Percentiles rank a stretch among this genome's conserved stretches.
Evolutionary conservation across 2,329 filamentous ascomycete species (phyloP).

Genomic region (Aciculosporium take): DNA sequence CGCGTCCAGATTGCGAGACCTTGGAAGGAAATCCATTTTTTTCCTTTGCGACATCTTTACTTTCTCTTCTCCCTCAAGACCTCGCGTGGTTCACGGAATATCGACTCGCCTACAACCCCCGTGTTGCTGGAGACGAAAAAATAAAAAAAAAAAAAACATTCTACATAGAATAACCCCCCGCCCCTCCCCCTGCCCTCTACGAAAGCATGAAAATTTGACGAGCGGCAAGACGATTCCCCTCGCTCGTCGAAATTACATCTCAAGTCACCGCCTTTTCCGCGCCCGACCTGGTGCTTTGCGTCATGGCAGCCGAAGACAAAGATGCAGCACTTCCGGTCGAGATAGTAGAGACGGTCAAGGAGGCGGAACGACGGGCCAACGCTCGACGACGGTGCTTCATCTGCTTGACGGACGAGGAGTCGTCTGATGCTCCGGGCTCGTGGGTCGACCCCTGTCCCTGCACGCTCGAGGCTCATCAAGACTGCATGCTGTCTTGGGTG

Average conservation of each 20-base stretch:
- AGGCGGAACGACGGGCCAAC: constrained; percentile 11
- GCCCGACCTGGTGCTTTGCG: too few species aligned
- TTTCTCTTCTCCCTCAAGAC: too few species aligned
- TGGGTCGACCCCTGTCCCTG: constrained; percentile 90
- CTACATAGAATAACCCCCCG: background rate
- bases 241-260: background rate
- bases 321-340: constrained; percentile 7
- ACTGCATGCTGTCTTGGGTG: constrained; percentile 82
- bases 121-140: too few species aligned
- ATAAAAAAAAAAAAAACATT: background rate
- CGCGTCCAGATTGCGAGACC: too few species aligned
- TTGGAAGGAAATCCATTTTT: too few species aligned
- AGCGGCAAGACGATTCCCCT: background rate
- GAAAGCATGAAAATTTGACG: constrained; percentile 1
- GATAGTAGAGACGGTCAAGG: constrained; percentile 7
- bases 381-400: constrained; percentile 43
- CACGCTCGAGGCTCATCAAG: constrained; percentile 79
- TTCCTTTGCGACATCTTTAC: too few species aligned
- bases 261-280: too few species aligned
- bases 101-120: too few species aligned
- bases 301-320: constrained; percentile 2
- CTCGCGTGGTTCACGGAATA: too few species aligned
- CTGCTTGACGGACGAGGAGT: constrained; percentile 43
- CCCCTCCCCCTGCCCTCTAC: background rate
- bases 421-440: constrained; percentile 29